Conservation (phyloP, 805 yeast genomes). For the Torulaspora quercuum region DNA sequence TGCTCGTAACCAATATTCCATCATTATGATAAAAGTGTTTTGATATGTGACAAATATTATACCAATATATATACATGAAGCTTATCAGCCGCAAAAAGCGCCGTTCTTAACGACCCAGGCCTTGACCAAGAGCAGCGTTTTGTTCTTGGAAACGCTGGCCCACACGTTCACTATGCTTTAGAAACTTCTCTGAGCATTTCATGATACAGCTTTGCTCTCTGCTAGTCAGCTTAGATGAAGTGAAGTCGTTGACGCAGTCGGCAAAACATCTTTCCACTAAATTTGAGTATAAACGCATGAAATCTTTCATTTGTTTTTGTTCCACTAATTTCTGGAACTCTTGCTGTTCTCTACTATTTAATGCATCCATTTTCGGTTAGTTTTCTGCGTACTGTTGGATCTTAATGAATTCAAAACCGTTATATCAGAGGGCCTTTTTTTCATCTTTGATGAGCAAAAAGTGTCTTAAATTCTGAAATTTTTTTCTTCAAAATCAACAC, state of each 20-base stretch:
- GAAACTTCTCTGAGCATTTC: slow-evolving; percentile 95
- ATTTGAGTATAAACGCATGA: slow-evolving; percentile 94
- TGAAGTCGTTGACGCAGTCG: slow-evolving; percentile 98
- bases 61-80: slow-evolving; percentile 15
- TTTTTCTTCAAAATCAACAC: neutral
- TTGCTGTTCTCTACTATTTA: slow-evolving; percentile 93
- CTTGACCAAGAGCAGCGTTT: slow-evolving; percentile 76
- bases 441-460: neutral
- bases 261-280: slow-evolving; percentile 95
- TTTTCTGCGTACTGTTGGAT: neutral
- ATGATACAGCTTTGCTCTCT: slow-evolving; percentile 83
- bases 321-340: slow-evolving; percentile 93
- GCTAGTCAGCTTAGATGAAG: slow-evolving; percentile 79
- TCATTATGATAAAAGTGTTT: too few relatives aligned
- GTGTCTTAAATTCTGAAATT: slow-evolving; percentile 4
- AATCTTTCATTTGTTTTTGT: slow-evolving; percentile 97
- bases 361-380: slow-evolving; percentile 71
- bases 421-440: neutral
- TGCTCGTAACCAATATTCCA: neutral
- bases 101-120: slow-evolving; percentile 43
- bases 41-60: too few relatives aligned
- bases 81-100: neutral
- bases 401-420: neutral
- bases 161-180: slow-evolving; percentile 96
- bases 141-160: slow-evolving; percentile 99